phyloP scores from a whole-genome alignment of 192 early-diverging fungal genomes.

The Dissophora globulifera region DNA sequence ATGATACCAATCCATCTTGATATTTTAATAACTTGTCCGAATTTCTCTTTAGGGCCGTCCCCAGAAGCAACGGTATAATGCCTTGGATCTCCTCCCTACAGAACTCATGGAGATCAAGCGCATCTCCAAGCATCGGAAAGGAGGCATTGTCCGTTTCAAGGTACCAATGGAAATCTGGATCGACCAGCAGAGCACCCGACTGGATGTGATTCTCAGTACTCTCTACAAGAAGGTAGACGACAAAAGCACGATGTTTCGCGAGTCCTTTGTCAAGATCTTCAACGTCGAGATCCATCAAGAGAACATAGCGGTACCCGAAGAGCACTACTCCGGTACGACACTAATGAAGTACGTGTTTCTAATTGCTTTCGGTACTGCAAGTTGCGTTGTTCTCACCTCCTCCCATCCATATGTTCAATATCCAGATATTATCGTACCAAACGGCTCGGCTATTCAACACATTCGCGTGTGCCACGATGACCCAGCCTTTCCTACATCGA shows the following conservation, averaged over 20 bases:
- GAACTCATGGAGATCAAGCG: neutral
- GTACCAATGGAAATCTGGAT: neutral
- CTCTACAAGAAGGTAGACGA: too few relatives aligned
- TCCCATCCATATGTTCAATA: neutral
- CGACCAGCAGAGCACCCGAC: neutral
- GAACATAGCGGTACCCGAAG: neutral
- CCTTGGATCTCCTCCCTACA: too few relatives aligned
- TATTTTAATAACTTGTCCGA: too few relatives aligned
- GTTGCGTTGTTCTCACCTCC: too few relatives aligned
- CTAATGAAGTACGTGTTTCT: too few relatives aligned
- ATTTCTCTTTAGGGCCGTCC: too few relatives aligned
- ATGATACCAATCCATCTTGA: too few relatives aligned
- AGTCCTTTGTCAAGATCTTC: neutral
- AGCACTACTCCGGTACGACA: neutral
- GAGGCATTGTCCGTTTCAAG: neutral
- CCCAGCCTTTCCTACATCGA: neutral
- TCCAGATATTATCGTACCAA: neutral
- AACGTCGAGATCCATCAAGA: neutral
- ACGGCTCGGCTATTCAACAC: neutral
- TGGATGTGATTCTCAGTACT: too few relatives aligned
- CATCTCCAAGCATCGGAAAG: neutral
- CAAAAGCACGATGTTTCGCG: neutral
- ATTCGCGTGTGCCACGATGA: constrained; percentile 1
- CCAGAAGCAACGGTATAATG: neutral
- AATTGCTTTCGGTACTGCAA: too few relatives aligned